Percentiles rank a stretch among this genome's conserved stretches.
Conservation (phyloP, 2,329 filamentous ascomycete species). For the Fusarium sp. region DNA sequence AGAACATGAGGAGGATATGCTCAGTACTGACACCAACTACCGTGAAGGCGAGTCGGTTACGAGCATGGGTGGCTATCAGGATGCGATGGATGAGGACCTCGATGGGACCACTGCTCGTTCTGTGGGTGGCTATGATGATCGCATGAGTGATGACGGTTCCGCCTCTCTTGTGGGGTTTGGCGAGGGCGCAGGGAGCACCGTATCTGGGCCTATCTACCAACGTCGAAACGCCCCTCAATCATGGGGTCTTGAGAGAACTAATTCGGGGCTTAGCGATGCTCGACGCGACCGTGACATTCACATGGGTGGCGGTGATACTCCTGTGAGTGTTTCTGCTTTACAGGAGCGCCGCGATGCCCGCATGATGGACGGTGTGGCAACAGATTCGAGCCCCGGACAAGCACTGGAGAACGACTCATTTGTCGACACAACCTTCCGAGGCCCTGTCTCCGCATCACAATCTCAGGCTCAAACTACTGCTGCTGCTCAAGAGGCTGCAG, state of each 20-base stretch:
- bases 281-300: constrained; percentile 53
- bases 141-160: constrained; percentile 87
- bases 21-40: constrained; percentile 75
- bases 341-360: constrained; percentile 71
- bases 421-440: constrained; percentile 74
- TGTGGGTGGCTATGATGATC: constrained; percentile 71
- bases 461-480: constrained; percentile 41
- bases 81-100: constrained; percentile 68
- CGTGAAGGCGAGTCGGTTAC: constrained; percentile 71
- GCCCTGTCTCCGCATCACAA: constrained; percentile 63
- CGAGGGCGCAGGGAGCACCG: constrained; percentile 88
- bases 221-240: constrained; percentile 60
- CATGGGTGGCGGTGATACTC: constrained; percentile 57
- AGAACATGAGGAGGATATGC: constrained; percentile 74
- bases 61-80: constrained; percentile 61
- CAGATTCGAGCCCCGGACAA: constrained; percentile 66
- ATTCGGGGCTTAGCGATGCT: constrained; percentile 66
- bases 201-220: constrained; percentile 81
- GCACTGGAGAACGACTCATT: constrained; percentile 66
- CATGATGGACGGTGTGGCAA: constrained; percentile 75
- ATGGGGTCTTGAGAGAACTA: constrained; percentile 65
- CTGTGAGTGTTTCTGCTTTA: constrained; percentile 60
- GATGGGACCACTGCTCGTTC: constrained; percentile 62
- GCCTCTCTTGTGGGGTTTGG: constrained; percentile 92
- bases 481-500: constrained; percentile 67